Base-by-base conservation (phyloP, 768 basidiomycete species). In the Leccinum disarticulatum region DNA sequence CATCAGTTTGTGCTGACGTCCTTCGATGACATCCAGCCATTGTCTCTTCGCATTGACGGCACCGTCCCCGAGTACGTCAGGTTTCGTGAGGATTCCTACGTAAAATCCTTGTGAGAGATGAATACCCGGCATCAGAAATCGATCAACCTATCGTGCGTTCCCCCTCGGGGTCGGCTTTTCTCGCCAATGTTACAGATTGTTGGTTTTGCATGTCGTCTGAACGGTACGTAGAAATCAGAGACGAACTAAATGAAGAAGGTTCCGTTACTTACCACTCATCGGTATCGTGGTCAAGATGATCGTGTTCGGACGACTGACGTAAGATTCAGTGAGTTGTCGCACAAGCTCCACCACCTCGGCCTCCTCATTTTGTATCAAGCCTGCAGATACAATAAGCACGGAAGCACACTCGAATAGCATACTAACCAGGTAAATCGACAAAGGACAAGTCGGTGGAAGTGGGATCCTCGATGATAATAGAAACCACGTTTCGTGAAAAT, bases 141-240 rank as follows among this genome's bases (percentile, higher is more conserved):
- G 17, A 56, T 69, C 19, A 54, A 83, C 88, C 88, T 58, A 90
- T 87, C 0, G 86, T 91, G 1, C 88, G 78, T 36, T 77, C 70
- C 3, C 87, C 86, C 0, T 73, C 59, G 0, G 80, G 80, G 66
- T 90, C 88, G 0, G 76, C 81, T 5, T 77, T 73, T 50, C 68
- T 76, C 0, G 88, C 88, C 0, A 90, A 71, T 3, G 60, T 73
- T 3, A 84, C 77, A 0, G 87, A 86, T 58, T 73, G 75, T 63
- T 88, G 87, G 57, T 85, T 88, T 60, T 88, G 79, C 30, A 87
- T 80, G 52, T 91, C 89, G 52, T 87, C 89, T 90, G 49, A 13
- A 55, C n/a, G 3, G 9, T 22, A 38, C 1, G 46, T 4, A 6
- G 6, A 2, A 6, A 28, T 65, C 48, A 60, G 48, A 46, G 38